Percentiles rank a stretch among this genome's conserved stretches.
Evolutionary conservation across 768 basidiomycete genomes (phyloP).

Genomic region (Lentinula lateritia): DNA sequence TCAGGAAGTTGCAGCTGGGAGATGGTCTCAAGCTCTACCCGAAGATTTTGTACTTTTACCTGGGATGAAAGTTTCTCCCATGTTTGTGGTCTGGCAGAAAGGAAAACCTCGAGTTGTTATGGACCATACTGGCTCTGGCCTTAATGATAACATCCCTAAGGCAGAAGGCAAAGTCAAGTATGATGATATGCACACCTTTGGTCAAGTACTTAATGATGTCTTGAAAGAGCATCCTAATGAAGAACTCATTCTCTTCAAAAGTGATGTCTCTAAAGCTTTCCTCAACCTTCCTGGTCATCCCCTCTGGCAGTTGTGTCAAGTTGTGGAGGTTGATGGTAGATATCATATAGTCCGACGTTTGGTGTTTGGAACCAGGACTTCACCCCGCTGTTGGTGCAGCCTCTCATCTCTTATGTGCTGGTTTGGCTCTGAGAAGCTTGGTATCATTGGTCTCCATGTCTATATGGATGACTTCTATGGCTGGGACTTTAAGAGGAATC

Average conservation of each 20-base stretch:
- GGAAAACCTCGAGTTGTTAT: conserved; percentile 20
- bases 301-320: conserved; percentile 27
- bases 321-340: conserved; percentile 18
- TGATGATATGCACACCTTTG: conserved; percentile 19
- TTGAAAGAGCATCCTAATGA: not conserved
- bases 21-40: conserved; percentile 12
- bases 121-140: conserved; percentile 19
- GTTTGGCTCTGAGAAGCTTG: conserved; percentile 15
- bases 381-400: conserved; percentile 20
- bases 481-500: conserved; percentile 18
- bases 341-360: conserved; percentile 20
- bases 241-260: conserved; percentile 18
- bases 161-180: conserved; percentile 17
- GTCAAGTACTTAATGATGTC: conserved; percentile 9
- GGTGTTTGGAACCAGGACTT: conserved; percentile 21
- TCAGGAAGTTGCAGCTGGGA: conserved; percentile 14
- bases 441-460: conserved; percentile 16
- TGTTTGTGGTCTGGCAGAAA: conserved; percentile 22
- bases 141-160: conserved; percentile 14
- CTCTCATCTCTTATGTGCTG: conserved; percentile 23
- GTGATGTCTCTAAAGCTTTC: conserved; percentile 24
- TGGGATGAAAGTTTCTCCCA: conserved; percentile 21
- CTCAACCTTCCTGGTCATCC: conserved; percentile 25
- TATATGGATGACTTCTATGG: conserved; percentile 26
- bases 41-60: conserved; percentile 10